Percentiles rank a stretch among this genome's conserved stretches.
phyloP scores from a whole-genome alignment of 495 filamentous ascomycete species.

The Aspergillus mulundensis region DNA sequence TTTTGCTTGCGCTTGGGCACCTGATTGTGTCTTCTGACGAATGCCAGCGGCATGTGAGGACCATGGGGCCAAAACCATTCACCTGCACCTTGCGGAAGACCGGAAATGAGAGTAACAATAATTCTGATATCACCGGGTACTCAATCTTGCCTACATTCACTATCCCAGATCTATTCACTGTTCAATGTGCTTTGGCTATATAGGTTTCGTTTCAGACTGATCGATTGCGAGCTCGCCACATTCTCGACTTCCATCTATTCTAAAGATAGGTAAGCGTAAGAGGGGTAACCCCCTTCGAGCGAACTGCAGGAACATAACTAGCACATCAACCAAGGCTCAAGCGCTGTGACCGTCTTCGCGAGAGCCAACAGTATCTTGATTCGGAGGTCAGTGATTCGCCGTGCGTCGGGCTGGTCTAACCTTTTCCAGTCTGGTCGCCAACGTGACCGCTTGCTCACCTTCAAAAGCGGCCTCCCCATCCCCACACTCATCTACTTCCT shows the following conservation, averaged over 20 bases:
- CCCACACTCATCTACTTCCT: slow-evolving; percentile 33
- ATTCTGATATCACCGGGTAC: not conserved
- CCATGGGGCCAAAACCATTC: not conserved
- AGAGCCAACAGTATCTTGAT: not conserved
- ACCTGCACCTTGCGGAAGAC: not conserved
- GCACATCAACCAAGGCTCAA: not conserved
- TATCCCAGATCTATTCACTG: not conserved
- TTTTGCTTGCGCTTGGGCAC: not conserved
- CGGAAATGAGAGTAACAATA: not conserved
- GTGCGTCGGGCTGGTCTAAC: not conserved
- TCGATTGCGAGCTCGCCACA: not conserved
- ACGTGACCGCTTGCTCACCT: slow-evolving; percentile 34
- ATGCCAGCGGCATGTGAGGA: slow-evolving; percentile 13
- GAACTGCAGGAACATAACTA: slow-evolving; percentile 4
- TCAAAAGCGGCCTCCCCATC: slow-evolving; percentile 39
- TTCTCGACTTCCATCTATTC: not conserved
- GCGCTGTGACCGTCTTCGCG: not conserved
- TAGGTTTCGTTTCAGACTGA: not conserved
- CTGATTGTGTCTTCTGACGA: slow-evolving; percentile 16
- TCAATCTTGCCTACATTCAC: not conserved
- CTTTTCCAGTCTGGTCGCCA: too few relatives aligned
- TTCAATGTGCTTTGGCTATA: not conserved
- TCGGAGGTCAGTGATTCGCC: slow-evolving; percentile 27
- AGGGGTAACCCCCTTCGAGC: slow-evolving; percentile 3
- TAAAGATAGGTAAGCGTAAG: not conserved